phyloP scores from a whole-genome alignment of 192 early-diverging fungal species.

The Allomyces macrogynus region DNA sequence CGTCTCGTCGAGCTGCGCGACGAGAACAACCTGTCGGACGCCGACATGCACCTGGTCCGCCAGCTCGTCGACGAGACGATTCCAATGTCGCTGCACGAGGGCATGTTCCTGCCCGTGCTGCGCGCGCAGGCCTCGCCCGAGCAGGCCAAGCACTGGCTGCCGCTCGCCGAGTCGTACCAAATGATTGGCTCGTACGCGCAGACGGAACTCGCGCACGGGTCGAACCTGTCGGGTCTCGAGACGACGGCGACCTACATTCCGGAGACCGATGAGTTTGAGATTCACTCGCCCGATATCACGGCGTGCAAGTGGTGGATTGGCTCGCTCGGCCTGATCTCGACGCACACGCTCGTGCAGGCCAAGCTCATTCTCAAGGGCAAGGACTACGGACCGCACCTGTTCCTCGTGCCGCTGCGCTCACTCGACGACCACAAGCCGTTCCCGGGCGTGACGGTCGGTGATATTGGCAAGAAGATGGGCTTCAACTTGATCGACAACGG shows the following conservation, averaged over 20 bases:
- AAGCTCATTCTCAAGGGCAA: conserved; percentile 51
- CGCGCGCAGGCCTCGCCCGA: conserved; percentile 49
- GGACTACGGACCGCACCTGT: conserved; percentile 54
- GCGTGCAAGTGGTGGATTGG: conserved; percentile 79
- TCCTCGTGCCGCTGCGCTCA: conserved; percentile 61
- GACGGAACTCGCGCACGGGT: conserved; percentile 55
- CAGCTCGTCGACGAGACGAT: conserved; percentile 37
- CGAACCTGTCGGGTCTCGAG: conserved; percentile 77
- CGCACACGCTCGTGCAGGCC: conserved; percentile 73
- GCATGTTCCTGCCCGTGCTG: conserved; percentile 70
- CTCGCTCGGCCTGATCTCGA: conserved; percentile 54
- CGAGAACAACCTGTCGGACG: conserved; percentile 31
- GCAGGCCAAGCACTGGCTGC: conserved; percentile 56
- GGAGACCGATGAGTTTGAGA: conserved; percentile 68
- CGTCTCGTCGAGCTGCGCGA: conserved; percentile 38
- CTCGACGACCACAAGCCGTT: conserved; percentile 49
- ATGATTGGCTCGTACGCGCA: conserved; percentile 77
- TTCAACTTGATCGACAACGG: conserved; percentile 74
- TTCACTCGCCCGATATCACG: conserved; percentile 57
- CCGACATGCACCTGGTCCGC: conserved; percentile 24
- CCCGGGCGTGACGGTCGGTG: conserved; percentile 59
- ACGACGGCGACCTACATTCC: conserved; percentile 66
- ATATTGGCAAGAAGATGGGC: conserved; percentile 78
- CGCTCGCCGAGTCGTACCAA: conserved; percentile 45
- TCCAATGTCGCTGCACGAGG: conserved; percentile 46